Percentiles rank a stretch among this genome's conserved stretches.
Evolutionary conservation across 768 basidiomycete species (phyloP).

Genomic region (Crepidotus variabilis): DNA sequence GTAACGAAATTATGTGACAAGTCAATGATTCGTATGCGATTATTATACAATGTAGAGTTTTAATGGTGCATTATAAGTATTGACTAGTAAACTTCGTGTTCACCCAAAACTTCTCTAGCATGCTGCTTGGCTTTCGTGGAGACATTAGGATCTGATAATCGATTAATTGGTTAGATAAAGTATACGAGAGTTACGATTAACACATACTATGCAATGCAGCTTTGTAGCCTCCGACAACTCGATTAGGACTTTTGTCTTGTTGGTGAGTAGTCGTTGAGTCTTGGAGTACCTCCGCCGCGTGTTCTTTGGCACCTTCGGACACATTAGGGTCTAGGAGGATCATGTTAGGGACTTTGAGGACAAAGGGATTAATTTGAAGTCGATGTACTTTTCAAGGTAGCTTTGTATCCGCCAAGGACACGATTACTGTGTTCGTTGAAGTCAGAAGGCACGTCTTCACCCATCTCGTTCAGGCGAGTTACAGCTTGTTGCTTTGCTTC

Average conservation of each 20-base stretch:
- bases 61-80: too few species aligned
- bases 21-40: background rate
- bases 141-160: background rate
- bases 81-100: constrained; percentile 4
- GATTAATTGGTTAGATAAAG: background rate
- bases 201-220: background rate
- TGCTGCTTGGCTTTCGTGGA: constrained; percentile 19
- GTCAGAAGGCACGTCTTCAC: constrained; percentile 7
- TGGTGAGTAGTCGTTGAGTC: background rate
- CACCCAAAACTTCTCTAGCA: constrained; percentile 13
- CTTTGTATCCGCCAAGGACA: constrained; percentile 27
- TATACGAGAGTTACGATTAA: background rate
- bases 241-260: background rate
- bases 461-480: constrained; percentile 36
- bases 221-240: background rate
- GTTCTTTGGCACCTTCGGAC: background rate
- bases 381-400: constrained; percentile 23
- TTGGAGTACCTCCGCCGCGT: background rate
- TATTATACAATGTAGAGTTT: background rate
- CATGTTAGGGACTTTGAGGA: background rate
- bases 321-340: constrained; percentile 13
- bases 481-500: constrained; percentile 46
- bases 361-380: background rate
- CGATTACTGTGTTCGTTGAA: constrained; percentile 7
- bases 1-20: background rate